Evolutionary conservation across 331 rosid species (phyloP).

Genomic region (Ulmus americana): DNA sequence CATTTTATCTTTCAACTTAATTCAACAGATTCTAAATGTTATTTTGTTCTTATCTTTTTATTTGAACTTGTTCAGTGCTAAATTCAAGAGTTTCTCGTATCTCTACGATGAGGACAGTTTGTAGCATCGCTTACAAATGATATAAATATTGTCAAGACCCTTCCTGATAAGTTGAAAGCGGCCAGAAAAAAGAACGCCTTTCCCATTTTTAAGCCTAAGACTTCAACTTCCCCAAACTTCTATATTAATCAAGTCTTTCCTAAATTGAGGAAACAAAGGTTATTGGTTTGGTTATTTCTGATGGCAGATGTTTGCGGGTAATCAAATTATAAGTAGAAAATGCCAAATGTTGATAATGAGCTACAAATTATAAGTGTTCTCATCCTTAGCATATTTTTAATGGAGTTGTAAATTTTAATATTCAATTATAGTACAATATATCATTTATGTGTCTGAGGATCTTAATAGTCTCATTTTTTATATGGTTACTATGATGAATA

Average conservation of each 20-base stretch:
- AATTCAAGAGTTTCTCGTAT: conserved; percentile 90
- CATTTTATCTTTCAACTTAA: too few species aligned
- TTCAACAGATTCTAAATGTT: too few species aligned
- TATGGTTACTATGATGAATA: too few species aligned
- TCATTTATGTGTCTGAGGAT: too few species aligned
- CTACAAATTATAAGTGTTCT: too few species aligned
- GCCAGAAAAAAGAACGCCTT: conserved; percentile 62
- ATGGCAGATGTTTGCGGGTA: conserved; percentile 94
- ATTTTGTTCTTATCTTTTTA: conserved; percentile 15
- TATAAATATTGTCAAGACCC: conserved; percentile 52
- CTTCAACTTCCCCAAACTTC: conserved; percentile 60
- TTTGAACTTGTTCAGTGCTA: conserved; percentile 38
- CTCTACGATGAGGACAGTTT: conserved; percentile 81
- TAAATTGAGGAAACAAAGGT: conserved; percentile 68
- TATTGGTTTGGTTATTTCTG: conserved; percentile 65
- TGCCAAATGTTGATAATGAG: too few species aligned
- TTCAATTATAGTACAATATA: too few species aligned
- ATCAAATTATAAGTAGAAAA: neutral
- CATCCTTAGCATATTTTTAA: too few species aligned
- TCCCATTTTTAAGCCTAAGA: conserved; percentile 64
- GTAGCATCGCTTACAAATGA: conserved; percentile 71
- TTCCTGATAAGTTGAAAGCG: conserved; percentile 56
- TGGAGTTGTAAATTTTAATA: too few species aligned
- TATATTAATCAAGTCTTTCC: conserved; percentile 73
- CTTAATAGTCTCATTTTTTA: too few species aligned